A percentile compares a stretch with the other conserved stretches of the same genome.
These are phyloP conservation scores for Suillus luteus DNA, from an alignment of 768 basidiomycete species.

Conservation along the genomic window DNA sequence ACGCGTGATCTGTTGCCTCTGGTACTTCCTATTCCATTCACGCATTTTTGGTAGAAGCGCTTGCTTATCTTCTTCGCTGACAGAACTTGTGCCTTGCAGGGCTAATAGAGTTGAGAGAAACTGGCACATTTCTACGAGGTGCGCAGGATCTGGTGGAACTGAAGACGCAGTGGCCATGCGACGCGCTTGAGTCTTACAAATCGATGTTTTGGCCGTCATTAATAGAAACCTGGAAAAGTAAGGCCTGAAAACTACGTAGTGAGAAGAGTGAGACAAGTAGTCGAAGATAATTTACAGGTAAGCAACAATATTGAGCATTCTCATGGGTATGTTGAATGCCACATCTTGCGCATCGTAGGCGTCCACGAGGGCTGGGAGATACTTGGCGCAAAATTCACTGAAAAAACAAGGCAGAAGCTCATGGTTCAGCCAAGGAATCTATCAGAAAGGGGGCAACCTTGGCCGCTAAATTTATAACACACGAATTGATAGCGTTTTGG, in stretches of 20 bases:
- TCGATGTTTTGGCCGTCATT: constrained; percentile 32
- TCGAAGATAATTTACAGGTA: constrained; percentile 32
- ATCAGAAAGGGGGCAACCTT: not conserved
- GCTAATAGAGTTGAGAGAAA: constrained; percentile 43
- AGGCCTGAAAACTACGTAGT: constrained; percentile 28
- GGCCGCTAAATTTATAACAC: constrained; percentile 1
- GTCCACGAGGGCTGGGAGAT: constrained; percentile 36
- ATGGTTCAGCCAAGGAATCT: not conserved
- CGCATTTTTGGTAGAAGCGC: constrained; percentile 37
- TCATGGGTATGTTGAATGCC: constrained; percentile 27
- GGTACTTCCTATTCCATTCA: constrained; percentile 33
- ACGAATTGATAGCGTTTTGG: constrained; percentile 18
- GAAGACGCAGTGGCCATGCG: constrained; percentile 31
- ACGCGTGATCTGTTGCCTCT: constrained; percentile 22
- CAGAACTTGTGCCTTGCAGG: constrained; percentile 36
- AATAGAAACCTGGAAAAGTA: constrained; percentile 44
- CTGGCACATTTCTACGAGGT: constrained; percentile 39
- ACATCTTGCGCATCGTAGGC: constrained; percentile 30
- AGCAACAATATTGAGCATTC: constrained; percentile 37
- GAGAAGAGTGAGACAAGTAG: not conserved
- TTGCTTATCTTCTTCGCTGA: constrained; percentile 35
- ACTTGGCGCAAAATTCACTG: constrained; percentile 41
- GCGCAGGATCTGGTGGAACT: constrained; percentile 18
- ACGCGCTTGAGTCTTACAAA: constrained; percentile 40
- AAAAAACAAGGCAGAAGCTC: not conserved